phyloP scores from a whole-genome alignment of 164 flowering plant species.

The Vitis amurensis region DNA sequence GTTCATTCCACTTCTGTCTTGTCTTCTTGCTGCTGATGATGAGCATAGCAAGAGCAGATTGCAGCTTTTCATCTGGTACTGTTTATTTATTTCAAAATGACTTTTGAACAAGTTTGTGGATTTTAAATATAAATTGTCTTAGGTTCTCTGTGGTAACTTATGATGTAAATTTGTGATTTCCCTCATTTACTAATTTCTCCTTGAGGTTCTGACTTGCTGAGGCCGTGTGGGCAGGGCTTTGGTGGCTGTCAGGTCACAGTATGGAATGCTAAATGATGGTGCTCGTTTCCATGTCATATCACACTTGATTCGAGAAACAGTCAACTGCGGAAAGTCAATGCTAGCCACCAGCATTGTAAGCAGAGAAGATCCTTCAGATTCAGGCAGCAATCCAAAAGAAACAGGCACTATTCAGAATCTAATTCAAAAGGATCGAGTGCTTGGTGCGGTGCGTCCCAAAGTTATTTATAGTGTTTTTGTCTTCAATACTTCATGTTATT shows the following conservation, averaged over 20 bases:
- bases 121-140: neutral
- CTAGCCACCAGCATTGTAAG: constrained; percentile 67
- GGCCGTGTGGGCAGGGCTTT: constrained; percentile 57
- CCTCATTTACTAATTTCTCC: neutral
- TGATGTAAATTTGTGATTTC: neutral
- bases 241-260: constrained; percentile 71
- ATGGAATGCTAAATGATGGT: constrained; percentile 85
- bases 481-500: neutral
- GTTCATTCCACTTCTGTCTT: constrained; percentile 74
- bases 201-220: constrained; percentile 9
- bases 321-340: constrained; percentile 78
- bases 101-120: neutral
- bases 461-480: constrained; percentile 2
- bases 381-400: constrained; percentile 52
- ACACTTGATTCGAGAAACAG: constrained; percentile 84
- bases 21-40: constrained; percentile 77
- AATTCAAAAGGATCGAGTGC: constrained; percentile 85
- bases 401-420: constrained; percentile 59
- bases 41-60: constrained; percentile 87
- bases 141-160: neutral
- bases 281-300: too few species aligned
- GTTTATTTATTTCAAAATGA: neutral
- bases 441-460: constrained; percentile 62
- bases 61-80: constrained; percentile 91
- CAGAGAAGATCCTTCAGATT: constrained; percentile 67